Conservation (phyloP, 768 basidiomycete genomes). For the Agaricus sinodeliciosus region DNA sequence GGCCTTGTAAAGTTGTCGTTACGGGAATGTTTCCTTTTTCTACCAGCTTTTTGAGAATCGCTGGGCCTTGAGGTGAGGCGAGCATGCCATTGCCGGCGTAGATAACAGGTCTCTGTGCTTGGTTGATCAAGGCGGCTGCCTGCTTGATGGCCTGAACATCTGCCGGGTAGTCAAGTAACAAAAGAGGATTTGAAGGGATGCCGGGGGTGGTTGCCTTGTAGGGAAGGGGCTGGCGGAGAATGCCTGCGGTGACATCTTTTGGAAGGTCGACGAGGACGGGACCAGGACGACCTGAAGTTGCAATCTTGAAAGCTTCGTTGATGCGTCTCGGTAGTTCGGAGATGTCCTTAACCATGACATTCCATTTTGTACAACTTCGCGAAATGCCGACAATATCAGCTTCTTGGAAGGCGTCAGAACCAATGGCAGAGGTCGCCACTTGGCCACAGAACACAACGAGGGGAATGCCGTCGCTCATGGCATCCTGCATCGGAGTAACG, state of each 20-base stretch:
- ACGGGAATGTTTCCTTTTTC: conserved; percentile 93
- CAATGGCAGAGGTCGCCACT: conserved; percentile 98
- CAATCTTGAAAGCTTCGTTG: conserved; percentile 99
- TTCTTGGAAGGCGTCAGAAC: conserved; percentile 99
- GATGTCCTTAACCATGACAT: conserved; percentile 99
- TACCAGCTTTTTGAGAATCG: conserved; percentile 70
- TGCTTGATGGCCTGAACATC: conserved; percentile 67
- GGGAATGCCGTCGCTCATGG: conserved; percentile 88
- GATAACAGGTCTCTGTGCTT: conserved; percentile 83
- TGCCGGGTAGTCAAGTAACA: conserved; percentile 45
- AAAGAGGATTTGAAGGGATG: conserved; percentile 70
- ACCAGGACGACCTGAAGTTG: conserved; percentile 92
- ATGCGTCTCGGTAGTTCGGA: conserved; percentile 90
- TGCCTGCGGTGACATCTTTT: conserved; percentile 96
- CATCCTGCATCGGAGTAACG: conserved; percentile 97
- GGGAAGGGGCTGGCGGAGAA: conserved; percentile 79
- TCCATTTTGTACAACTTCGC: conserved; percentile 97
- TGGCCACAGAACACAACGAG: conserved; percentile 95
- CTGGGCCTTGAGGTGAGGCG: conserved; percentile 73
- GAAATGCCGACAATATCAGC: conserved; percentile 97
- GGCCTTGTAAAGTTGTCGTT: conserved; percentile 92
- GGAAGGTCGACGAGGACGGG: conserved; percentile 98
- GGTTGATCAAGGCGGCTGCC: conserved; percentile 89
- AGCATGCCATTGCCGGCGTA: conserved; percentile 93
- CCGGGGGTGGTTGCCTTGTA: conserved; percentile 86